Percentiles rank a stretch among this genome's conserved stretches.
Conservation (phyloP, 306 rosid species). For the Cucumis sativus region DNA sequence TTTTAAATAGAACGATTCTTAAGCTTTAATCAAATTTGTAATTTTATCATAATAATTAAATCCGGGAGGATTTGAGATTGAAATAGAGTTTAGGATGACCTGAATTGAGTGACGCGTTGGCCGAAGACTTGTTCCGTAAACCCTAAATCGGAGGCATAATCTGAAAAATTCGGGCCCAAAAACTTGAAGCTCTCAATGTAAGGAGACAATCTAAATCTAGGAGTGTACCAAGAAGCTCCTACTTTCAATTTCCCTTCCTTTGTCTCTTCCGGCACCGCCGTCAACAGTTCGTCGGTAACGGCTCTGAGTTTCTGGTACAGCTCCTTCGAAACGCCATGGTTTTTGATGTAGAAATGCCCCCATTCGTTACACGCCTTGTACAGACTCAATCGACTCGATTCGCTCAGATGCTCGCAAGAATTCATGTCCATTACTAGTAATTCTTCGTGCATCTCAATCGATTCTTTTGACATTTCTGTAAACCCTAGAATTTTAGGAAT, state of each 20-base stretch:
- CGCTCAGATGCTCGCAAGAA: neutral
- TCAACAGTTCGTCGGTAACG: conserved; percentile 27
- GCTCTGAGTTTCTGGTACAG: conserved; percentile 28
- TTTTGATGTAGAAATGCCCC: conserved; percentile 66
- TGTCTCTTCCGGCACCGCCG: conserved; percentile 25
- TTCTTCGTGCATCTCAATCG: neutral
- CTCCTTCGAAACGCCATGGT: conserved; percentile 64
- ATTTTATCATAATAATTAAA: too few relatives aligned
- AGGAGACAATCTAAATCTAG: conserved; percentile 66
- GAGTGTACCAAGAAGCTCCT: conserved; percentile 55
- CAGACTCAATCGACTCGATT: conserved; percentile 11
- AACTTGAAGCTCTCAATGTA: conserved; percentile 57
- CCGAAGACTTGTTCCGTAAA: conserved; percentile 35
- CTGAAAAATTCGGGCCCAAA: conserved; percentile 50
- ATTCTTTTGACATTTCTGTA: neutral
- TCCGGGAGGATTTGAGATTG: too few relatives aligned
- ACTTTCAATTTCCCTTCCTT: conserved; percentile 27
- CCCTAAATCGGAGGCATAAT: conserved; percentile 27
- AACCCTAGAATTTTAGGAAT: neutral
- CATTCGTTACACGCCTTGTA: conserved; percentile 51
- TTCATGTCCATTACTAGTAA: neutral
- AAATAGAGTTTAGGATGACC: conserved; percentile 13
- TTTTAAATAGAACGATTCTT: too few relatives aligned
- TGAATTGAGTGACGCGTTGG: conserved; percentile 31
- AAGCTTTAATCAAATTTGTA: too few relatives aligned